Evolutionary conservation across 208 protist species (phyloP).

Genomic region (Acanthamoeba castellanii): DNA sequence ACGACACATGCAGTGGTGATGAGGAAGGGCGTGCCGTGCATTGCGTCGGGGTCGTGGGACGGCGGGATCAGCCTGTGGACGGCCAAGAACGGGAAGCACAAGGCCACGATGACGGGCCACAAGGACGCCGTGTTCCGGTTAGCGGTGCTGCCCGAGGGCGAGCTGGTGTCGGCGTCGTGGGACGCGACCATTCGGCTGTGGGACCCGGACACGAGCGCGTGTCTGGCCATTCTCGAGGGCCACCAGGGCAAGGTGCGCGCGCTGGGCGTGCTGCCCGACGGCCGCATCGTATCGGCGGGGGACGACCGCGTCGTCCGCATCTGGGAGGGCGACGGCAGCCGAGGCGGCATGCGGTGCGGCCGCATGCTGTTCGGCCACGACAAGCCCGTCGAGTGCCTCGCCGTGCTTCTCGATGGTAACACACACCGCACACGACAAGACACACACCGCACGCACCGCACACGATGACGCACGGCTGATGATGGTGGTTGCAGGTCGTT

Average conservation of each 20-base stretch:
- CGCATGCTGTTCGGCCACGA: background rate
- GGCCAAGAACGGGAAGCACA: background rate
- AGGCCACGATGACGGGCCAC: conserved; percentile 30
- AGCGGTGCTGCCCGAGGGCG: conserved; percentile 48
- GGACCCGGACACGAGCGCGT: conserved; percentile 7
- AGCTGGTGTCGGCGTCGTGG: conserved; percentile 43
- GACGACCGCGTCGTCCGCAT: background rate
- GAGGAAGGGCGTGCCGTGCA: conserved; percentile 24
- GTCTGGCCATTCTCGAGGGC: background rate
- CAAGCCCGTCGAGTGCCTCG: conserved; percentile 23
- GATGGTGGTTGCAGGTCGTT: background rate
- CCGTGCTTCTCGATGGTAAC: conserved; percentile 29
- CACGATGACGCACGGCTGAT: no score
- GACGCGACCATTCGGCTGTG: conserved; percentile 47
- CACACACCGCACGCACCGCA: no score
- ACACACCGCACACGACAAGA: background rate
- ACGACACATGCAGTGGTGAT: background rate
- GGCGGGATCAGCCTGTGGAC: conserved; percentile 30
- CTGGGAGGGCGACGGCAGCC: conserved; percentile 1
- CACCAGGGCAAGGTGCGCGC: conserved; percentile 28
- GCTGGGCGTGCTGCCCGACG: background rate
- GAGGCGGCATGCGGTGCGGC: conserved; percentile 9
- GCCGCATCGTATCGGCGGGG: background rate
- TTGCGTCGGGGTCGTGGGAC: conserved; percentile 42
- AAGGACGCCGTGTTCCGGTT: conserved; percentile 42